phyloP scores from a whole-genome alignment of 495 filamentous ascomycete genomes.

The Neurospora tetrasperma region DNA sequence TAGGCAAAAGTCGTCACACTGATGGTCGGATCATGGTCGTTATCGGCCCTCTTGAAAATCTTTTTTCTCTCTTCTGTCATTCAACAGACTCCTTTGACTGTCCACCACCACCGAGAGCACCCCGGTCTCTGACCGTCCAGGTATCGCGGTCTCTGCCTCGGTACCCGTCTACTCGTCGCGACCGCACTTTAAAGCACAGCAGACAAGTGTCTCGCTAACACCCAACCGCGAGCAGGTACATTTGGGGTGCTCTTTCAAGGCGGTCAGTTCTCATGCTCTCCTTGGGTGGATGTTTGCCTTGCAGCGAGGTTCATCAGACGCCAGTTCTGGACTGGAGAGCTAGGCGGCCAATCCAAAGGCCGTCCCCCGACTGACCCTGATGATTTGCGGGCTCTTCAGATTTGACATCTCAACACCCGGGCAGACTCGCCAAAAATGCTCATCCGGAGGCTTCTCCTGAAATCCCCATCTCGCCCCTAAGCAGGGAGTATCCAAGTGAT shows the following conservation, averaged over 20 bases:
- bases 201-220: slow-evolving; percentile 21
- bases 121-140: neutral
- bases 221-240: slow-evolving; percentile 11
- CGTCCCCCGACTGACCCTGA: neutral
- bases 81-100: neutral
- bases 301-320: neutral
- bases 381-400: slow-evolving; percentile 18
- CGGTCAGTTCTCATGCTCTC: neutral
- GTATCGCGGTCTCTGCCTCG: slow-evolving; percentile 7
- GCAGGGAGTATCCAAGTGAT: neutral
- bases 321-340: slow-evolving; percentile 11
- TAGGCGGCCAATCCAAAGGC: slow-evolving; percentile 23
- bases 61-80: neutral
- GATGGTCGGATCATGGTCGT: slow-evolving; percentile 15
- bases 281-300: neutral
- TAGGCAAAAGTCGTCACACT: slow-evolving; percentile 30
- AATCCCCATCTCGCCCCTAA: neutral
- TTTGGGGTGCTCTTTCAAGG: neutral
- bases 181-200: neutral
- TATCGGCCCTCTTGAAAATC: slow-evolving; percentile 13
- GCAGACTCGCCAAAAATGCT: neutral
- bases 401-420: slow-evolving; percentile 6
- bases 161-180: slow-evolving; percentile 14
- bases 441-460: neutral
- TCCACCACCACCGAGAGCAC: slow-evolving; percentile 7